phyloP scores from a whole-genome alignment of 495 filamentous ascomycete genomes.

The Chlorociboria aeruginascens region DNA sequence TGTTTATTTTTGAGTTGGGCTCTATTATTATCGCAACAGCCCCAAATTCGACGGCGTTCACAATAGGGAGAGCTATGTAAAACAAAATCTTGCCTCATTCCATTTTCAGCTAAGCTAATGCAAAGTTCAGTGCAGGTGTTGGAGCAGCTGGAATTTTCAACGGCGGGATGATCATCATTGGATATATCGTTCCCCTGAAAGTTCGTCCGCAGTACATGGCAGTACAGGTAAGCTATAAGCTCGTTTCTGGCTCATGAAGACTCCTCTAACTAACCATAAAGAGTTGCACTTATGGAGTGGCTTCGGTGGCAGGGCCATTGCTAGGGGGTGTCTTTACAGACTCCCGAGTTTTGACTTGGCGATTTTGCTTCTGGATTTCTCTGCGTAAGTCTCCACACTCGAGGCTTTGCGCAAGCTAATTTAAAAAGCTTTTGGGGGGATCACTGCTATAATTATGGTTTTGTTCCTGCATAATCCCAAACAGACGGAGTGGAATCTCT shows the following conservation, averaged over 20 bases:
- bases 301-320: slow-evolving; percentile 64
- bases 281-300: slow-evolving; percentile 33
- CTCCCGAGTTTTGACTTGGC: slow-evolving; percentile 41
- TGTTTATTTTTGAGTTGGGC: slow-evolving; percentile 35
- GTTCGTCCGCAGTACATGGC: slow-evolving; percentile 31
- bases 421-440: neutral
- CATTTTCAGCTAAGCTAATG: slow-evolving; percentile 25
- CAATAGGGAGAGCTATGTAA: slow-evolving; percentile 23
- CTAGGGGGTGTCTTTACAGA: slow-evolving; percentile 48
- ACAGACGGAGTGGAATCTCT: too few relatives aligned
- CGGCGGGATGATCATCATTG: slow-evolving; percentile 30
- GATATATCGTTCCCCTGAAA: slow-evolving; percentile 25
- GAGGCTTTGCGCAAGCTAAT: slow-evolving; percentile 22
- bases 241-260: too few relatives aligned
- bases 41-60: slow-evolving; percentile 36
- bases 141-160: slow-evolving; percentile 30
- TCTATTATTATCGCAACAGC: slow-evolving; percentile 41
- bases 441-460: neutral
- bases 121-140: slow-evolving; percentile 30
- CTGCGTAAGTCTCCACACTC: slow-evolving; percentile 31
- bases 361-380: slow-evolving; percentile 62
- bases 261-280: neutral
- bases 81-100: too few relatives aligned
- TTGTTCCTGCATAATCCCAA: too few relatives aligned
- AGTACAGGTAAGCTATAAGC: slow-evolving; percentile 19